A percentile compares a stretch with the other conserved stretches of the same genome.
Evolutionary conservation across 2,329 filamentous ascomycete species (phyloP).

Genomic region (Alternaria atra): DNA sequence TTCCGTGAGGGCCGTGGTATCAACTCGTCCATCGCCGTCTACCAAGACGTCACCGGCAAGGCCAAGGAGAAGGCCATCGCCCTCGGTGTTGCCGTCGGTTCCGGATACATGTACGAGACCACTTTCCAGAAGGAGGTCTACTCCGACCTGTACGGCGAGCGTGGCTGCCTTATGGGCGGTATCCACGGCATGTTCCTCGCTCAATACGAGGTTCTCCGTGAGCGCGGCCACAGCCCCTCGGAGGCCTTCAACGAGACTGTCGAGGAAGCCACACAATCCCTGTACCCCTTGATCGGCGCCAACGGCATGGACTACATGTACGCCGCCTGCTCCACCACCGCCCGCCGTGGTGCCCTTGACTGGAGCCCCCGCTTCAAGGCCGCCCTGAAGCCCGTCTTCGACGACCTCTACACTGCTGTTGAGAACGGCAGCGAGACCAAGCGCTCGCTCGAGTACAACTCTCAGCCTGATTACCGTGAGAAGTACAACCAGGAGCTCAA

Average conservation of each 20-base stretch:
- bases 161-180: slow-evolving; percentile 99
- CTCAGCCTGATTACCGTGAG: slow-evolving; percentile 93
- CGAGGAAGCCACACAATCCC: slow-evolving; percentile 96
- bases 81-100: slow-evolving; percentile 95
- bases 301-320: slow-evolving; percentile 99
- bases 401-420: slow-evolving; percentile 94
- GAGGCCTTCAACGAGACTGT: slow-evolving; percentile 99
- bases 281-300: slow-evolving; percentile 96
- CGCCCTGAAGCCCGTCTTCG: slow-evolving; percentile 98
- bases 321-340: slow-evolving; percentile 98
- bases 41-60: slow-evolving; percentile 97
- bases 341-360: slow-evolving; percentile 97
- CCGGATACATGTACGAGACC: slow-evolving; percentile 99
- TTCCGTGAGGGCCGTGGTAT: slow-evolving; percentile 99
- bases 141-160: slow-evolving; percentile 99
- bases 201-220: slow-evolving; percentile 99
- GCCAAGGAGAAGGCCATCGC: slow-evolving; percentile 98
- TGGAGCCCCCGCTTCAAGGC: slow-evolving; percentile 98
- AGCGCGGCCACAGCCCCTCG: slow-evolving; percentile 95
- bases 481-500: slow-evolving; percentile 98
- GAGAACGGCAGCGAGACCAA: slow-evolving; percentile 91
- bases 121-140: slow-evolving; percentile 99
- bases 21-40: slow-evolving; percentile 99
- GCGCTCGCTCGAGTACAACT: slow-evolving; percentile 97
- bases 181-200: slow-evolving; percentile 99